phyloP scores from a whole-genome alignment of 2,329 filamentous ascomycete genomes.

The Colletotrichum graminicola region DNA sequence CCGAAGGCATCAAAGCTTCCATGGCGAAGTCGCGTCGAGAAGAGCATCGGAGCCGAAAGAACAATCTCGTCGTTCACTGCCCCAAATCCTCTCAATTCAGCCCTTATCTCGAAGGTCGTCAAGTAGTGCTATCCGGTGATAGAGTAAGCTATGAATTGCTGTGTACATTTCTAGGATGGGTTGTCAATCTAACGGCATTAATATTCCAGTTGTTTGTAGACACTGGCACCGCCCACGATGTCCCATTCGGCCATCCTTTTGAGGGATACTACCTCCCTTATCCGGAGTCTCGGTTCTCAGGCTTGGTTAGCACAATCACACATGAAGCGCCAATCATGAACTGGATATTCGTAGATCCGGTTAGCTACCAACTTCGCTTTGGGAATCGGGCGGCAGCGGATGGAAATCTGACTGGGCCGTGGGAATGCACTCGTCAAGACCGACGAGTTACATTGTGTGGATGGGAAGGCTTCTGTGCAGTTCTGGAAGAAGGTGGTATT shows the following conservation, averaged over 20 bases:
- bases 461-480: slow-evolving; percentile 62
- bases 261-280: slow-evolving; percentile 70
- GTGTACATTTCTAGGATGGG: background rate
- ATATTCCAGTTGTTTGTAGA: slow-evolving; percentile 60
- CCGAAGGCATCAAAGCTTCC: slow-evolving; percentile 61
- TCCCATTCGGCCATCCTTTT: slow-evolving; percentile 62
- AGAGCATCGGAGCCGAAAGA: slow-evolving; percentile 61
- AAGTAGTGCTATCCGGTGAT: slow-evolving; percentile 59
- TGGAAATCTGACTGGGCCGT: slow-evolving; percentile 60
- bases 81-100: slow-evolving; percentile 60
- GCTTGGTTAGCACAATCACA: slow-evolving; percentile 62
- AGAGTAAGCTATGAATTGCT: slow-evolving; percentile 48
- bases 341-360: slow-evolving; percentile 62
- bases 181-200: background rate
- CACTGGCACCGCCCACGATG: slow-evolving; percentile 50
- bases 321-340: slow-evolving; percentile 63
- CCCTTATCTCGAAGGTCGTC: slow-evolving; percentile 57
- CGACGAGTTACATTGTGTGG: slow-evolving; percentile 61
- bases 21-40: slow-evolving; percentile 60
- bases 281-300: slow-evolving; percentile 61
- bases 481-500: slow-evolving; percentile 57
- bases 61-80: slow-evolving; percentile 61
- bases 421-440: slow-evolving; percentile 66
- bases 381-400: slow-evolving; percentile 58
- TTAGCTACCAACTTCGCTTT: slow-evolving; percentile 61